Base-by-base conservation (phyloP, 1,284 basidiomycete species). In the Cryptococcus amylolentus region DNA sequence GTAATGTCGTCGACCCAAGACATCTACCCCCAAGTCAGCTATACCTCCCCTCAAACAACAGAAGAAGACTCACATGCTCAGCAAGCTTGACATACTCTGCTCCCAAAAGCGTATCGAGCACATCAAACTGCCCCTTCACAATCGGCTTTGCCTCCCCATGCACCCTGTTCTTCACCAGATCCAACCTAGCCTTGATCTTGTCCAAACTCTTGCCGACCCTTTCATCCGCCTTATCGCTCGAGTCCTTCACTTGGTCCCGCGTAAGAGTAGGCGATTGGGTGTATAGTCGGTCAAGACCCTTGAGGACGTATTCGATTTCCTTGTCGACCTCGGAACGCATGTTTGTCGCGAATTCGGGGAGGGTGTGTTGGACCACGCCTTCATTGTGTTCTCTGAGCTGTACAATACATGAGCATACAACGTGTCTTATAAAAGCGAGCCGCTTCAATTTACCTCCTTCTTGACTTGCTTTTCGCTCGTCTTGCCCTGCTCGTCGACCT, bases 231-330 rank as follows among this genome's bases (percentile, higher is more conserved):
- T 69, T 68, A 16, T 59, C 56, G 38, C 60, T 58, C 12, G 65
- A 67, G 46, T 65, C 61, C 31, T 58, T 57, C 42, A 75, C 68
- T 58, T 75, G 73, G 0, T 70, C 63, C 14, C 51, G 51, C 3
- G 65, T 72, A 27, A 75, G 64, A 1, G 46, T 60, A 8, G 64
- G 58, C 12, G 69, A 71, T n/a, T 54, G 53, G 12, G 69, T 65
- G 57, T 72, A 76, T n/a, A 76, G 65, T 53, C 70, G 70, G 64
- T 76, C 71, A n/a, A 76, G 64, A 14, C 72, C 74, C 20, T 54
- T 56, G 26, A 71, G 35, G 57, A 73, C 56, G 56, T 72, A 71
- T 26, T 67, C 63, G 49, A 69, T 67, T 49, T 75, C 71, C 39
- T 68, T 62, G 13, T 68, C 67, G 16, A 76, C 52, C 50, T 67